Base-by-base conservation (phyloP, 2,329 filamentous ascomycete species). In the Cylindrodendrum hubeiense region DNA sequence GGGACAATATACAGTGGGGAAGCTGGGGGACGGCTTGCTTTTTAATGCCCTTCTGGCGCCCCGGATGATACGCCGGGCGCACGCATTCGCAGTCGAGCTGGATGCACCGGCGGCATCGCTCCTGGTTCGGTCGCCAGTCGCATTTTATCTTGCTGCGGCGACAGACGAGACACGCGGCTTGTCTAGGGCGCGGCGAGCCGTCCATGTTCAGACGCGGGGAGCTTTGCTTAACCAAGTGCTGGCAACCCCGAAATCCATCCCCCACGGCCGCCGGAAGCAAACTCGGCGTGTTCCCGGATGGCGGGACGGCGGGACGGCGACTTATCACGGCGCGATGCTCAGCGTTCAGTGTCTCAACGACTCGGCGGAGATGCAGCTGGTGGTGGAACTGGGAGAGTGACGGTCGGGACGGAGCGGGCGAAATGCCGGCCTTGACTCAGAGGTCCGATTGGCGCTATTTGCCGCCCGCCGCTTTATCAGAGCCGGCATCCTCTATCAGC, bases 31-130 rank as follows among this genome's bases (percentile, higher is more conserved):
- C 22, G 47, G 70, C 83, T 79, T 79, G 91, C 91, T 93, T 93
- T 77, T 93, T 93, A 65, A 93, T 91, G 22, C 91, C 91, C 75
- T 93, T 93, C 74, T 92, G 90, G 53, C 91, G 84, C 8, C 91
- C 91, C 4, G 92, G 86, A 67, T 93, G 90, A 74, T 93, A 92
- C n/a, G 87, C 87, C n/a, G 86, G 91, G 3, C 92, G 88, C 6
- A 92, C 81, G 75, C 91, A 93, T 64, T 92, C 88, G 15, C 80
- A 75, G 34, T 85, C 83, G 8, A 86, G 80, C 72, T 89, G 85
- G 58, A 83, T 80, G 75, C 90, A 92, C 76, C 88, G 85, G 69
- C 89, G 88, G 76, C 90, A 92, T 26, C 84, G 81, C 21, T 80
- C 73, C 63, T 86, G 82, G 44, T 82, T 83, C 21, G 81, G 77